These are phyloP conservation scores for Boletus insuetus DNA, from an alignment of 768 basidiomycete species.

Conservation along the genomic window DNA sequence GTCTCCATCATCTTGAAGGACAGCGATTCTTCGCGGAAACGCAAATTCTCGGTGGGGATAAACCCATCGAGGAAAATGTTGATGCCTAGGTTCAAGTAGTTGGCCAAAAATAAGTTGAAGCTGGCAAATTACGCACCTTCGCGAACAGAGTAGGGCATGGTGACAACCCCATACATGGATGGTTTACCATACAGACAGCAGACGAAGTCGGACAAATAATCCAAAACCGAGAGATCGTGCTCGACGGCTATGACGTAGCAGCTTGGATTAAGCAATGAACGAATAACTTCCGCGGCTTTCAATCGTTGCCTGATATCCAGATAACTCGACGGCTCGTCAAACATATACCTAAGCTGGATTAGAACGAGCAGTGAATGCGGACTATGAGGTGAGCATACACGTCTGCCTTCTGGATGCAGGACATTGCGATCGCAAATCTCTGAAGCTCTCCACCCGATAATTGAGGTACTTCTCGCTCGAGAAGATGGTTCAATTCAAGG, in stretches of 20 bases:
- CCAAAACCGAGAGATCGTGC: slow-evolving; percentile 97
- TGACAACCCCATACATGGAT: slow-evolving; percentile 97
- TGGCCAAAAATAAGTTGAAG: not conserved
- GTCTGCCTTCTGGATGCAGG: slow-evolving; percentile 92
- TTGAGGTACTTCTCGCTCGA: slow-evolving; percentile 81
- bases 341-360: slow-evolving; percentile 76
- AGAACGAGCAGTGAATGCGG: not conserved
- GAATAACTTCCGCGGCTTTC: slow-evolving; percentile 93
- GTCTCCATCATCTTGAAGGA: slow-evolving; percentile 98
- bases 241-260: slow-evolving; percentile 97
- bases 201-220: slow-evolving; percentile 98
- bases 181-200: slow-evolving; percentile 98
- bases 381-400: slow-evolving; percentile 57
- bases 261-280: slow-evolving; percentile 73
- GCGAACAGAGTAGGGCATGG: slow-evolving; percentile 96
- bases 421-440: slow-evolving; percentile 97
- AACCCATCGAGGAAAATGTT: slow-evolving; percentile 99
- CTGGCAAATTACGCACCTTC: slow-evolving; percentile 61
- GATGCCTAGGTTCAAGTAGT: slow-evolving; percentile 59
- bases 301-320: slow-evolving; percentile 95
- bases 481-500: slow-evolving; percentile 82
- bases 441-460: slow-evolving; percentile 97
- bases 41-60: slow-evolving; percentile 97
- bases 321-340: slow-evolving; percentile 98
- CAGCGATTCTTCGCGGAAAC: slow-evolving; percentile 94